These are phyloP conservation scores for Populus davidiana DNA, from an alignment of 345 rosid genomes.

Conservation along the genomic window DNA sequence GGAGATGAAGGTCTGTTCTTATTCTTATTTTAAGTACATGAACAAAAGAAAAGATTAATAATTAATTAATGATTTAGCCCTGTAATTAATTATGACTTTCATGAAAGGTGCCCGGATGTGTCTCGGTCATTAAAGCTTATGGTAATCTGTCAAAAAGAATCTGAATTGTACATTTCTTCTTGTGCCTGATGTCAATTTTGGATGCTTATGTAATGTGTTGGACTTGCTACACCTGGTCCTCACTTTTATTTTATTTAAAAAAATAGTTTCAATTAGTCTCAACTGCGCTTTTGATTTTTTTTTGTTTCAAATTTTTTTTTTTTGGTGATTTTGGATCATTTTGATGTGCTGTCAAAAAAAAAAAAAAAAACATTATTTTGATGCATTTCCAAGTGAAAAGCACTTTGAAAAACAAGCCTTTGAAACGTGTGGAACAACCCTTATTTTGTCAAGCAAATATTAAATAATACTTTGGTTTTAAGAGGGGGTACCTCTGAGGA, in stretches of 20 bases:
- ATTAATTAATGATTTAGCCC: neutral
- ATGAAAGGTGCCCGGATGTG: neutral
- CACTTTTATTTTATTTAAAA: neutral
- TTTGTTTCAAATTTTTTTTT: too few relatives aligned
- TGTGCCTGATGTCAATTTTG: neutral
- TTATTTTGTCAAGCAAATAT: neutral
- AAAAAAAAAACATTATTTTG: too few relatives aligned
- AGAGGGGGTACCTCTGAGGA: slow-evolving; percentile 81
- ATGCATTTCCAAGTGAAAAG: too few relatives aligned
- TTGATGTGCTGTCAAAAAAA: too few relatives aligned
- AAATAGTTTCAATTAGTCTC: neutral
- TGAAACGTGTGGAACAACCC: neutral
- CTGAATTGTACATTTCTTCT: neutral
- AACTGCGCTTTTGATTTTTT: too few relatives aligned
- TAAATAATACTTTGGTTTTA: slow-evolving; percentile 17
- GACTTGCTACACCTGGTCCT: neutral
- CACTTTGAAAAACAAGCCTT: neutral
- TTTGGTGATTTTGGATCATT: too few relatives aligned
- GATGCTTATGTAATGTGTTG: neutral
- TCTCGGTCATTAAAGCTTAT: neutral
- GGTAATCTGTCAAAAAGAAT: neutral
- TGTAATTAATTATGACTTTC: neutral
- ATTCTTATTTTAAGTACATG: neutral
- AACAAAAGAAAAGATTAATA: neutral
- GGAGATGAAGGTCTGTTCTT: slow-evolving; percentile 80